Base-by-base conservation (phyloP, 73 alveolate species). In the Paramecium pentaurelia region DNA sequence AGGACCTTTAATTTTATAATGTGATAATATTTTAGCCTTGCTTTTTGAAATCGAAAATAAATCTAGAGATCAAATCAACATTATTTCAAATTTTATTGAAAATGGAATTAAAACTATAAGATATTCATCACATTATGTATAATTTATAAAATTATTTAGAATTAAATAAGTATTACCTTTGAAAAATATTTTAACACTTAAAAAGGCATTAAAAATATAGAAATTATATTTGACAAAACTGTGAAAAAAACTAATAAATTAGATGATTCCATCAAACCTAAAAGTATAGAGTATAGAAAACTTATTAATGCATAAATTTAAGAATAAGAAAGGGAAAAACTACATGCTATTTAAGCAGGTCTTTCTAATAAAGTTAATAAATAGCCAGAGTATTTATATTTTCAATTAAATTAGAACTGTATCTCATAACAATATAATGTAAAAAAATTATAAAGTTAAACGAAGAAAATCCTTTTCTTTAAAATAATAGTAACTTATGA, bases 1-100 rank as follows among this genome's bases (percentile, higher is more conserved):
- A 89, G 94, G 94, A 28, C 94, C 94, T 9, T 38, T 89, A 47
- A 83, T 89, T 64, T 11, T 89, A 11, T 40, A 89, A 47, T 45
- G 85, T 28, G 60, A 38, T 3, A 89, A 89, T 27, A 71, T 89
- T 14, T 30, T 89, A 10, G 80, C 77, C 14, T 11, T 83, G 8
- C 37, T 68, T 3, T 89, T 89, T 27, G 88, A 77, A 25, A 85
- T 89, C 3, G 71, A 89, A 40, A 38, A 18, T 28, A 70, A 89
- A 45, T 45, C 60, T 9, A 77, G 34, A 22, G 88, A 89, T 30
- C 49, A 73, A 38, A 22, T 71, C 8, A 22, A 47, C 18, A 77
- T 83, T 6, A 7, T 89, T 9, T 18, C 16, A 20, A 89, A 89
- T 71, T 89, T 89, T 47, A 71, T 89, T 1, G 73, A 71, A 45